Percentiles rank a stretch among this genome's conserved stretches.
Conservation (phyloP, 768 basidiomycete genomes). For the Lentinus brumalis region DNA sequence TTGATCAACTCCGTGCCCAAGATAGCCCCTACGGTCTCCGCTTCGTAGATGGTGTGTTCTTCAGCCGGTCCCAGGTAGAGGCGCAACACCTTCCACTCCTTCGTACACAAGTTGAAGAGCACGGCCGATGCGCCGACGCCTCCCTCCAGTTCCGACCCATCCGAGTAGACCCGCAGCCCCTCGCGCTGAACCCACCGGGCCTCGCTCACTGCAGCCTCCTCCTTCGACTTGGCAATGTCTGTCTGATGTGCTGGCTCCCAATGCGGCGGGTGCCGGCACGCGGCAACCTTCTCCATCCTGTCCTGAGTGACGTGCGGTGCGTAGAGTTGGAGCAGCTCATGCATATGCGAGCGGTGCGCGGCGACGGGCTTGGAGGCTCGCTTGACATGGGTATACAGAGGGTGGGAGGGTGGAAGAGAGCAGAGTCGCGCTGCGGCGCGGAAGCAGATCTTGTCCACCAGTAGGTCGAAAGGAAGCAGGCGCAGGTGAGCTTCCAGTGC, state of each 20-base stretch:
- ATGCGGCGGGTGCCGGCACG: slow-evolving; percentile 6
- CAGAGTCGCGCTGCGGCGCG: slow-evolving; percentile 15
- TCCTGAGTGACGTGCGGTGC: slow-evolving; percentile 5
- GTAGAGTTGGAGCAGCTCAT: slow-evolving; percentile 20
- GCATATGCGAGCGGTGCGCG: slow-evolving; percentile 22
- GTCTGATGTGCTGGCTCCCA: slow-evolving; percentile 3
- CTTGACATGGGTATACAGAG: slow-evolving; percentile 13
- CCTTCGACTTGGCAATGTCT: slow-evolving; percentile 2
- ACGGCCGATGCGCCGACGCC: slow-evolving; percentile 26
- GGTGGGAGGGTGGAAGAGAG: slow-evolving; percentile 25
- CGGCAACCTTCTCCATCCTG: slow-evolving; percentile 21
- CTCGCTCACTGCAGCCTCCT: slow-evolving; percentile 11
- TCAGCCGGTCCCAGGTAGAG: slow-evolving; percentile 23
- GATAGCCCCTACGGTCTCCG: slow-evolving; percentile 30
- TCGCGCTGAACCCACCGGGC: background rate
- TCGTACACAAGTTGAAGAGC: slow-evolving; percentile 7
- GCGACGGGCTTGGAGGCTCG: background rate
- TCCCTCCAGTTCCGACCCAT: background rate
- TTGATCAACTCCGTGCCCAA: slow-evolving; percentile 28
- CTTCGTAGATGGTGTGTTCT: slow-evolving; percentile 33
- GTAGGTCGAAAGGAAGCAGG: slow-evolving; percentile 20
- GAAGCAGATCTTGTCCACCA: slow-evolving; percentile 17
- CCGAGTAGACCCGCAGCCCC: background rate
- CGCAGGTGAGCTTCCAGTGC: slow-evolving; percentile 23
- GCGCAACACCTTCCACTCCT: background rate